Evolutionary conservation across 441 rosid genomes (phyloP).

Genomic region (Euphorbia celastroides): DNA sequence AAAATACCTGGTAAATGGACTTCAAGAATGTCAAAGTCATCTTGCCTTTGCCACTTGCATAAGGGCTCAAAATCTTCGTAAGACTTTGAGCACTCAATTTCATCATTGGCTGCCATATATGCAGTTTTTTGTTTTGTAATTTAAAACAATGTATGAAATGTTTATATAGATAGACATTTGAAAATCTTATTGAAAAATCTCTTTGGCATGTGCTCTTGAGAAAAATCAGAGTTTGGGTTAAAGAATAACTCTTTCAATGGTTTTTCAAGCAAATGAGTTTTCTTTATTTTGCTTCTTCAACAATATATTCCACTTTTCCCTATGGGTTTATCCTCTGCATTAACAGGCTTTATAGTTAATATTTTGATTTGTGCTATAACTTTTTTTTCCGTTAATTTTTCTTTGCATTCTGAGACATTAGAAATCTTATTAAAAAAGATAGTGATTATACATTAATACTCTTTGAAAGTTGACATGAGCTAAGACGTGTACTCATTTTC

Average conservation of each 20-base stretch:
- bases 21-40: constrained; percentile 14
- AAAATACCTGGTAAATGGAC: constrained; percentile 23
- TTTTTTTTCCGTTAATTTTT: no score
- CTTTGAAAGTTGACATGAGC: no score
- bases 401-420: no score
- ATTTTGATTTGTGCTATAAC: no score
- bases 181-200: not conserved
- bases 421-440: no score
- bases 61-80: constrained; percentile 39
- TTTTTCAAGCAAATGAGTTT: not conserved
- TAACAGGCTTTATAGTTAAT: no score
- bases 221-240: not conserved
- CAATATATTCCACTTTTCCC: not conserved
- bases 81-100: constrained; percentile 6
- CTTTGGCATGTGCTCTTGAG: not conserved
- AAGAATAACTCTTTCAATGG: constrained; percentile 29
- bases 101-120: not conserved
- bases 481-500: no score
- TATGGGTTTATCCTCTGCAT: not conserved
- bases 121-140: not conserved
- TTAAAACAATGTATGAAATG: not conserved
- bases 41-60: constrained; percentile 23
- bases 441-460: no score
- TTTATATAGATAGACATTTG: not conserved
- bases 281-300: constrained; percentile 5